A percentile compares a stretch with the other conserved stretches of the same genome.
Conservation (phyloP, 176 grass and related monocot genomes). For the Aegilops umbellulata region DNA sequence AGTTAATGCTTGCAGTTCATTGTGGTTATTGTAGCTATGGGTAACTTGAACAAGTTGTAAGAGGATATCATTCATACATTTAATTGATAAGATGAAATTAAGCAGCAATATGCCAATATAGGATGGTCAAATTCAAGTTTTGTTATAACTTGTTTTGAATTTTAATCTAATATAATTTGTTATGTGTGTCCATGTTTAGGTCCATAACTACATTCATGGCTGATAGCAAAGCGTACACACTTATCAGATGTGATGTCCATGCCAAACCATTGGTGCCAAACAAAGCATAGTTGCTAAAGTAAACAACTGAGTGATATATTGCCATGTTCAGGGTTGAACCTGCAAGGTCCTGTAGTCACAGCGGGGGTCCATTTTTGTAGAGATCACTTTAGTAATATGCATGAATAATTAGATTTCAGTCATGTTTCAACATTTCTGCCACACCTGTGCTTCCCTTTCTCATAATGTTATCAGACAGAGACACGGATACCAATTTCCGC, state of each 20-base stretch:
- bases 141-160: neutral
- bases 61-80: neutral
- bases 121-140: neutral
- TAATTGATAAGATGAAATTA: constrained; percentile 9
- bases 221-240: neutral
- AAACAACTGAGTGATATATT: constrained; percentile 18
- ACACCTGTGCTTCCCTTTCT: neutral
- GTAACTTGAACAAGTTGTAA: neutral
- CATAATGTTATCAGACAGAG: constrained; percentile 6
- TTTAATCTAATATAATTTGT: neutral
- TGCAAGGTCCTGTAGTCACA: constrained; percentile 14
- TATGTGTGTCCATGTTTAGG: neutral
- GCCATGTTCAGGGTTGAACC: constrained; percentile 7
- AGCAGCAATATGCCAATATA: neutral
- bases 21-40: neutral
- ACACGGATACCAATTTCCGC: neutral
- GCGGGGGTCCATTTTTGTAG: neutral
- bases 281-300: neutral
- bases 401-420: neutral
- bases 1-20: neutral
- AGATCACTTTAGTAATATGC: neutral
- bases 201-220: constrained; percentile 6
- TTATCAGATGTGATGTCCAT: neutral
- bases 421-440: constrained; percentile 8
- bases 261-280: neutral